Conservation (phyloP, 2,329 filamentous ascomycete genomes). For the Aspergillus spinulosporus region DNA sequence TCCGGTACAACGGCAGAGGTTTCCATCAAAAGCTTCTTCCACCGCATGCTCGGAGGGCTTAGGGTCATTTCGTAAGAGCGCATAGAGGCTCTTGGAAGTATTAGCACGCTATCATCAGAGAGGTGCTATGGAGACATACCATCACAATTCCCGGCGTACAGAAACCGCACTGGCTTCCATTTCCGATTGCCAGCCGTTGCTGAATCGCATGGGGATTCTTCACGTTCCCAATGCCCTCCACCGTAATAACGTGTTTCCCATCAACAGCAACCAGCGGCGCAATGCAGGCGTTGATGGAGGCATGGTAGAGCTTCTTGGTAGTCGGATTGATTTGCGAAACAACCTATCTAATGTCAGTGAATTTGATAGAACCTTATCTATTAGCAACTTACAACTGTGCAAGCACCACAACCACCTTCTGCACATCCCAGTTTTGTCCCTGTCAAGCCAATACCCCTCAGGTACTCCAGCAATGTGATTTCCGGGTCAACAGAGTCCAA, state of each 20-base stretch:
- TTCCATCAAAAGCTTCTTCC: slow-evolving; percentile 96
- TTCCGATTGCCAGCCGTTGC: slow-evolving; percentile 84
- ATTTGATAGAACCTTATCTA: background rate
- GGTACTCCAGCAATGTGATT: slow-evolving; percentile 86
- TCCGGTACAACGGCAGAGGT: slow-evolving; percentile 91
- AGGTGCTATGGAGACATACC: slow-evolving; percentile 42
- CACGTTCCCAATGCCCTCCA: slow-evolving; percentile 90
- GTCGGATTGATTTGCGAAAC: slow-evolving; percentile 92
- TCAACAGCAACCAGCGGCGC: slow-evolving; percentile 90
- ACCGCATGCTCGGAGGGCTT: slow-evolving; percentile 77
- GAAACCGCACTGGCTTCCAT: slow-evolving; percentile 93
- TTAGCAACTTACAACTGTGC: slow-evolving; percentile 23
- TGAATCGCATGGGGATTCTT: slow-evolving; percentile 85
- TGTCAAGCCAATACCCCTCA: slow-evolving; percentile 87
- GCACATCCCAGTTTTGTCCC: slow-evolving; percentile 96
- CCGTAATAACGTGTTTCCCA: slow-evolving; percentile 96
- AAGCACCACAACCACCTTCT: slow-evolving; percentile 90
- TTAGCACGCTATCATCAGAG: slow-evolving; percentile 3
- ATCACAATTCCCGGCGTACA: slow-evolving; percentile 98
- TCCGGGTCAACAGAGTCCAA: slow-evolving; percentile 89
- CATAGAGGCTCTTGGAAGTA: slow-evolving; percentile 76
- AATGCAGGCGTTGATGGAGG: slow-evolving; percentile 92
- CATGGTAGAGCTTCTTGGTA: slow-evolving; percentile 90
- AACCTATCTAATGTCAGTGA: slow-evolving; percentile 51
- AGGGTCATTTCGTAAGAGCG: slow-evolving; percentile 80